Conservation (phyloP, 768 basidiomycete species). For the Pleurotus cornucopiae region DNA sequence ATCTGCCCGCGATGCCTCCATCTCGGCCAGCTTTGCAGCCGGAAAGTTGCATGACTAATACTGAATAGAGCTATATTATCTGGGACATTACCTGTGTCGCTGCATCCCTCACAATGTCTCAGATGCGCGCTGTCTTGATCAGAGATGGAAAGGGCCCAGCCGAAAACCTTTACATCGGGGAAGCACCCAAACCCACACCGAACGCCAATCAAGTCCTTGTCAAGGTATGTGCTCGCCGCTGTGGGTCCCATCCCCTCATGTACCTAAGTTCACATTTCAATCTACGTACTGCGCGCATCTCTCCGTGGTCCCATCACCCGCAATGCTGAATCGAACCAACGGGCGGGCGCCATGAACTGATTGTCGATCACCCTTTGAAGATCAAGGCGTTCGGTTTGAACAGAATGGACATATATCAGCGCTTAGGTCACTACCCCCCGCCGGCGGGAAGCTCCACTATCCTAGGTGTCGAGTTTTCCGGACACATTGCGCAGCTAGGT, state of each 20-base stretch:
- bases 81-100: too few relatives aligned
- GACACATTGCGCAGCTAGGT: conserved; percentile 53
- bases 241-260: too few relatives aligned
- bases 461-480: conserved; percentile 87
- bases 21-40: too few relatives aligned
- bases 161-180: conserved; percentile 77
- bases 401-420: conserved; percentile 78
- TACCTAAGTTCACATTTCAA: too few relatives aligned
- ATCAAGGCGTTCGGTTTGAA: conserved; percentile 86
- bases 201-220: conserved; percentile 66
- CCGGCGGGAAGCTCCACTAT: conserved; percentile 73
- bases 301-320: neutral
- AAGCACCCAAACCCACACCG: conserved; percentile 58
- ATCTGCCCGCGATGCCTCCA: too few relatives aligned
- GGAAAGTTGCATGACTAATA: too few relatives aligned
- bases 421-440: conserved; percentile 69
- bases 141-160: conserved; percentile 71
- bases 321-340: neutral
- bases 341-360: conserved; percentile 3
- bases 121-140: conserved; percentile 78
- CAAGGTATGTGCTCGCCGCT: conserved; percentile 43
- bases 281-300: neutral
- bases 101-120: neutral
- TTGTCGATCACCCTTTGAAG: conserved; percentile 27
- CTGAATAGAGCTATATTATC: too few relatives aligned